Evolutionary conservation across 2,329 filamentous ascomycete genomes (phyloP), one percentile per base, ranked within the genome.

Genomic region (Penicillium occitanis): DNA sequence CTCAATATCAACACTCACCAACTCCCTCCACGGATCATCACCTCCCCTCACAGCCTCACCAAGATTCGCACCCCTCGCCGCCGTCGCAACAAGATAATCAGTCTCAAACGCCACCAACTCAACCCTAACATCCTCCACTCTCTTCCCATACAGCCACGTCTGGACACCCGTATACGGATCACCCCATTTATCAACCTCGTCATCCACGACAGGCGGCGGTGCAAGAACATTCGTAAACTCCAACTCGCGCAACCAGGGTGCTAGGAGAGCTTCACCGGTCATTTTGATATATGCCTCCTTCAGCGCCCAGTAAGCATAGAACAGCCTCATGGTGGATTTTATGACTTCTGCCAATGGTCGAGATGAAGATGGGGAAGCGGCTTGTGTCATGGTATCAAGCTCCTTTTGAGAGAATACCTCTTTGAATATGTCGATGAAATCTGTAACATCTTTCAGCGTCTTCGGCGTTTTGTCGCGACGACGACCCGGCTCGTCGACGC

Each of bases 241-340:
- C 25, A 89, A 74, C 51, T 87, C 80, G 64, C 82, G 81, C 40
- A 89, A 77, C 87, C 87, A 89, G 1, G 81, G 79, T 1, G 87
- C 87, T 7, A 89, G 77, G 19, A 90, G 75, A 0, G 86, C 87
- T 72, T 89, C 87, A 6, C 87, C 87, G 4, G 86, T 86, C 72
- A 90, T 85, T 77, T 89, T 90, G 73, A 89, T 85, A 74, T 88
- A 89, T 0, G 87, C 86, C 72, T 90, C 87, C 72, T 89, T 89
- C 65, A 87, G 83, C 70, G 84, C 86, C 84, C 87, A 90, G 71
- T 85, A 87, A 0, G 86, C 84, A 69, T 88, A 90, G 73, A 90
- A 90, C 1, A 86, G 79, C 0, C 87, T 80, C 22, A 88, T 73
- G 59, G 87, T 86, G 19, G 84, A 83, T 42, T 85, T 81, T n/a